Conservation (phyloP, 2,329 filamentous ascomycete species). For the Xylariomycetidae sp. region DNA sequence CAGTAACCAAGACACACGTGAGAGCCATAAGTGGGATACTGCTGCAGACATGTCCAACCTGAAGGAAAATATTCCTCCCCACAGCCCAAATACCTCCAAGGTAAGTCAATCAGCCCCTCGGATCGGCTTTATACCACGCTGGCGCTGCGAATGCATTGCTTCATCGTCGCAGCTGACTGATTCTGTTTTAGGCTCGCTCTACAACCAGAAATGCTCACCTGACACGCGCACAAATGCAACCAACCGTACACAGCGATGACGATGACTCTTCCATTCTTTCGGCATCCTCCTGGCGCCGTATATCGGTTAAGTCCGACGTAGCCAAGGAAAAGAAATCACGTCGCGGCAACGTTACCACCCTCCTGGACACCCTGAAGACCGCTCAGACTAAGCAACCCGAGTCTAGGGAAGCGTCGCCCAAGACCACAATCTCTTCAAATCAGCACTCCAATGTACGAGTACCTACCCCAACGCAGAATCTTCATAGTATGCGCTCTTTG, state of each 20-base stretch:
- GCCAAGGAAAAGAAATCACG: conserved; percentile 16
- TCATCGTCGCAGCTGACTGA: no score
- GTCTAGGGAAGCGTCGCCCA: conserved; percentile 8
- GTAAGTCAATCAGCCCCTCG: no score
- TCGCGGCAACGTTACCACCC: conserved; percentile 29
- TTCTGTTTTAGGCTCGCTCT: conserved; percentile 17
- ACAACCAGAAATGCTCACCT: conserved; percentile 43
- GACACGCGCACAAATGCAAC: conserved; percentile 31
- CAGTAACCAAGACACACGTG: conserved; percentile 11
- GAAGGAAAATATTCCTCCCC: conserved; percentile 46
- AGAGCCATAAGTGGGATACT: conserved; percentile 30
- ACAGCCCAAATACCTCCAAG: no score
- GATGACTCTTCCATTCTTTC: not conserved
- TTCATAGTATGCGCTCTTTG: not conserved
- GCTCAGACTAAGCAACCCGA: conserved; percentile 21
- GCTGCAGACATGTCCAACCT: conserved; percentile 24
- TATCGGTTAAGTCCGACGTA: conserved; percentile 7
- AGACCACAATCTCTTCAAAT: conserved; percentile 9
- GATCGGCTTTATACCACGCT: no score
- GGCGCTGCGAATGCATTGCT: no score
- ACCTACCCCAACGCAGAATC: not conserved
- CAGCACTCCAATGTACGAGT: conserved; percentile 10
- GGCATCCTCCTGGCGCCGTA: not conserved
- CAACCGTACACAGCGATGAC: not conserved
- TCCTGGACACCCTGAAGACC: conserved; percentile 27